A percentile compares a stretch with the other conserved stretches of the same genome.
These are phyloP conservation scores for Tephrocybe sp. DNA, from an alignment of 768 basidiomycete genomes.

Conservation along the genomic window DNA sequence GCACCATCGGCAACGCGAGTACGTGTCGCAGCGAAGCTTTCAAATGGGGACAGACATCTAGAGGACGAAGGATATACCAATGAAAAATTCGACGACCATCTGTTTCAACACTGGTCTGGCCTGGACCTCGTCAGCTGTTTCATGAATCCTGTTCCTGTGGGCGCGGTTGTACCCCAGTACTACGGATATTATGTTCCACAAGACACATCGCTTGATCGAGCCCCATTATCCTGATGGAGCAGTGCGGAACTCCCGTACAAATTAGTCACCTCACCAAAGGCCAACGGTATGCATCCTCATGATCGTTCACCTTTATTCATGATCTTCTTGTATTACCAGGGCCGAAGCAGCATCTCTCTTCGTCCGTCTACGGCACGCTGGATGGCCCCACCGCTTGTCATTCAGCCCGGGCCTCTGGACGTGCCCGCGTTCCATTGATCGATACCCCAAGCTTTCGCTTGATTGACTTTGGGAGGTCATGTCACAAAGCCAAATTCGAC, in stretches of 20 bases:
- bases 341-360: conserved; percentile 39
- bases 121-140: conserved; percentile 40
- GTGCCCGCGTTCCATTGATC: conserved; percentile 14
- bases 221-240: conserved; percentile 40
- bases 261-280: conserved; percentile 26
- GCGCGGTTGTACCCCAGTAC: conserved; percentile 58
- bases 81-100: conserved; percentile 37
- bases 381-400: conserved; percentile 33
- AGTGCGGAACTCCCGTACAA: conserved; percentile 33
- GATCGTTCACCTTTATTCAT: not conserved
- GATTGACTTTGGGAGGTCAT: conserved; percentile 35
- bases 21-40: conserved; percentile 41
- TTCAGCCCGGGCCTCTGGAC: conserved; percentile 28
- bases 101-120: conserved; percentile 50
- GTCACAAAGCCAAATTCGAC: not conserved
- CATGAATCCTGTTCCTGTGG: conserved; percentile 40
- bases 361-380: conserved; percentile 29
- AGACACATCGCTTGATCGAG: conserved; percentile 26
- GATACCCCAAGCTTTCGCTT: conserved; percentile 32
- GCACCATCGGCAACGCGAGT: conserved; percentile 35
- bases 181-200: conserved; percentile 53
- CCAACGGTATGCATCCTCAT: conserved; percentile 26
- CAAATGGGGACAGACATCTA: conserved; percentile 35
- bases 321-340: conserved; percentile 14
- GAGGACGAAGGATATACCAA: conserved; percentile 40